phyloP scores from a whole-genome alignment of 805 yeast genomes.

The Ogataea chonburiensis region DNA sequence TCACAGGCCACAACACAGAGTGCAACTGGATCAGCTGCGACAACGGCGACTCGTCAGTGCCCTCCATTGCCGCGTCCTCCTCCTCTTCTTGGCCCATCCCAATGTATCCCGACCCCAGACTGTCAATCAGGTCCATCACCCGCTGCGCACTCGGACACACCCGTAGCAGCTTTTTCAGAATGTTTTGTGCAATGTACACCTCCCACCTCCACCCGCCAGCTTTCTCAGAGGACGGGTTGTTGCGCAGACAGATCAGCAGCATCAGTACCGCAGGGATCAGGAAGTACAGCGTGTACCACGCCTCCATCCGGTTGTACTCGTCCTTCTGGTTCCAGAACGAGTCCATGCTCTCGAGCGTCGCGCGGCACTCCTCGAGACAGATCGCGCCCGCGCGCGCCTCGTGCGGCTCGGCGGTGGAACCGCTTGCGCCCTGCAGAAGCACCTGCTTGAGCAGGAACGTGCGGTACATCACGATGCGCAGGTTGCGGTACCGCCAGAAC shows the following conservation, averaged over 20 bases:
- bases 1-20: slow-evolving; percentile 18
- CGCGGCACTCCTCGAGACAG: slow-evolving; percentile 15
- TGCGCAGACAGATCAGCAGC: slow-evolving; percentile 17
- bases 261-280: slow-evolving; percentile 19
- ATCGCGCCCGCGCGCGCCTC: slow-evolving; percentile 10
- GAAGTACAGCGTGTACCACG: slow-evolving; percentile 21
- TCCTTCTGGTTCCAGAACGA: slow-evolving; percentile 12
- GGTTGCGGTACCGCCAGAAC: slow-evolving; percentile 16
- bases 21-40: slow-evolving; percentile 16
- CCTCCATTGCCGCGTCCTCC: slow-evolving; percentile 2
- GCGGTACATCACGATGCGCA: slow-evolving; percentile 19
- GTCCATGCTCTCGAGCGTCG: slow-evolving; percentile 16
- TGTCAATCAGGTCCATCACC: slow-evolving; percentile 13
- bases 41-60: slow-evolving; percentile 17
- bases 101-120: slow-evolving; percentile 12
- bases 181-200: slow-evolving; percentile 8
- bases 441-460: slow-evolving; percentile 13
- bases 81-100: not conserved
- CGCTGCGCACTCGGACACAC: slow-evolving; percentile 17
- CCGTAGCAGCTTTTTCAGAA: slow-evolving; percentile 8
- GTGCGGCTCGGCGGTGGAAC: not conserved
- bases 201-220: slow-evolving; percentile 13
- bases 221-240: slow-evolving; percentile 8
- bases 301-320: slow-evolving; percentile 18
- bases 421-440: slow-evolving; percentile 10